Evolutionary conservation across 495 filamentous ascomycete genomes (phyloP), one percentile per base, ranked within the genome.

Genomic region (Aspergillus diversus): DNA sequence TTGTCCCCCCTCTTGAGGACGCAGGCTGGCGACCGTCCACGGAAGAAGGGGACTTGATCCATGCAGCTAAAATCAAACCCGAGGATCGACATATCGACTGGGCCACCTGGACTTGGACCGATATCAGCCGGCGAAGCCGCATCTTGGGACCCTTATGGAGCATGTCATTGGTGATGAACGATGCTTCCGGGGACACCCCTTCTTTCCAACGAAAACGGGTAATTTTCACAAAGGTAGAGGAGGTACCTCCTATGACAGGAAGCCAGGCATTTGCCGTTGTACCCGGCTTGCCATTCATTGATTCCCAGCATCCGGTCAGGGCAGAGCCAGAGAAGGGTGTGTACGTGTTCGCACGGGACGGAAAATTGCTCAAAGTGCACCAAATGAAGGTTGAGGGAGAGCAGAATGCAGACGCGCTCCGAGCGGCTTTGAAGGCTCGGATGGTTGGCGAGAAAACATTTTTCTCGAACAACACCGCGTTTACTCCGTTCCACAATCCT

Each of bases 1-100:
- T 92, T 60, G 78, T 92, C 1, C 87, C 87, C 4, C 90, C 90
- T 5, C 61, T 85, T 4, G 61, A 71, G 39, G 66, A 79, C 7
- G 73, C 66, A 4, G 78, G 80, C 37, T 80, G 79, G 78, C 64
- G 58, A 7, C 42, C 67, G 12, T 35, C 65, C 15, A 59, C 66
- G 32, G 54, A 49, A 6, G 63, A 59, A 13, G 49, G 65, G 9
- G 35, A 68, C 11, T 55, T 79, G 47, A 71, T 67, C 8, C 77
- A 83, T 60, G 85, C 85, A 11, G 69, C 76, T 0, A 87, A 87
- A 61, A 83, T 87, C 34, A 80, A 69, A 17, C 72, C 83, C 4
- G 74, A 82, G 39, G 82, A 87, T 61, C 72, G 78, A 1, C 79
- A 80, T 59, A 75, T 89, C 34, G 73, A 86, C 61, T 88, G 85